Conservation (phyloP, 306 rosid genomes). For the Corylus avellana region DNA sequence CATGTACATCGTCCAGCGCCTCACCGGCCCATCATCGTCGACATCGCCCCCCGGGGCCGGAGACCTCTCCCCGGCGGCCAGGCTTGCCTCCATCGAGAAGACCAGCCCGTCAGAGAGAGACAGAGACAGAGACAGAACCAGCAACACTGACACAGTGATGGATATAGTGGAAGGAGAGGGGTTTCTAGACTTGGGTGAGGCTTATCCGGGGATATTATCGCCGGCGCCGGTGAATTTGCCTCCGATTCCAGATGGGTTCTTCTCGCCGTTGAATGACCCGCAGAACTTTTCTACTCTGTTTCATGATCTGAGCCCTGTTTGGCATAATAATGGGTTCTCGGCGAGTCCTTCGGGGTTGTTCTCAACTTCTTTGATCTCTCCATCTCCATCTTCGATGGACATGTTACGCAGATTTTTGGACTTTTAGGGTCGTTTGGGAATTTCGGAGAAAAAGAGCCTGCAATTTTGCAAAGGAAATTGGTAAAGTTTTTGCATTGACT, state of each 20-base stretch:
- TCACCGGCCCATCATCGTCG: constrained; percentile 67
- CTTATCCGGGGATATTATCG: constrained; percentile 66
- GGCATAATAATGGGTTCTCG: constrained; percentile 45
- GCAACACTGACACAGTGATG: constrained; percentile 31
- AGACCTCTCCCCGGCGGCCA: constrained; percentile 85
- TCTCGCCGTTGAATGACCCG: constrained; percentile 54
- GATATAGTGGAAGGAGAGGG: constrained; percentile 47
- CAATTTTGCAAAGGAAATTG: background rate
- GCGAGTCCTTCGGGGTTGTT: constrained; percentile 74
- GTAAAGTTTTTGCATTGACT: constrained; percentile 39
- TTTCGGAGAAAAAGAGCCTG: background rate
- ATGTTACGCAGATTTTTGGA: constrained; percentile 57
- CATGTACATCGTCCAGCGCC: constrained; percentile 91
- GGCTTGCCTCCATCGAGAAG: constrained; percentile 78
- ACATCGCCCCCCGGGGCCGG: constrained; percentile 41
- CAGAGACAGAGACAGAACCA: constrained; percentile 33
- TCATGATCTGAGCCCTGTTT: constrained; percentile 57
- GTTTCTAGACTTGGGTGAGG: constrained; percentile 52
- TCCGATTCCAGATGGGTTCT: constrained; percentile 59
- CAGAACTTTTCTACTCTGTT: constrained; percentile 42
- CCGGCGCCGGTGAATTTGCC: constrained; percentile 71
- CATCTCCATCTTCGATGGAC: constrained; percentile 69
- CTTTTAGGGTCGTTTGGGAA: constrained; percentile 10
- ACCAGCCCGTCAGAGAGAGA: constrained; percentile 68
- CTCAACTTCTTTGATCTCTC: constrained; percentile 61